Percentiles rank a stretch among this genome's conserved stretches.
Conservation (phyloP, 768 basidiomycete genomes). For the Kwoniella sp. region DNA sequence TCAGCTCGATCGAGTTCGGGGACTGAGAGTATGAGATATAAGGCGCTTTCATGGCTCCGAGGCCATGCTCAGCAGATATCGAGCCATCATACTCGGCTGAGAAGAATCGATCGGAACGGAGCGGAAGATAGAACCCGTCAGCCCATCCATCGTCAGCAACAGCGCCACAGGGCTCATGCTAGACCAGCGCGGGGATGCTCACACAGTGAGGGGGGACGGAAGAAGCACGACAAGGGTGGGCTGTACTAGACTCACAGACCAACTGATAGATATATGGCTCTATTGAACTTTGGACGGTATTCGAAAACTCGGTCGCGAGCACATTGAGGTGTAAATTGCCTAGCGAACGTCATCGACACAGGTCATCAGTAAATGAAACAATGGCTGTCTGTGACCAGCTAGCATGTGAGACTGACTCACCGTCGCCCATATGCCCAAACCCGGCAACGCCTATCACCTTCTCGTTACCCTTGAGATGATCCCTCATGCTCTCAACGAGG, state of each 20-base stretch:
- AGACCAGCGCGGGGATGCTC: no score
- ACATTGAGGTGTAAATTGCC: constrained; percentile 94
- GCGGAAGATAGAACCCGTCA: no score
- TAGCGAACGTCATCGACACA: constrained; percentile 48
- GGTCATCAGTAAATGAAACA: background rate
- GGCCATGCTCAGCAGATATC: constrained; percentile 93
- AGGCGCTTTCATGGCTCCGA: constrained; percentile 88
- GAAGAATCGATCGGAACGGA: constrained; percentile 28
- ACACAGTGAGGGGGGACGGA: no score
- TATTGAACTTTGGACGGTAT: constrained; percentile 78
- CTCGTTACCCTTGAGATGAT: constrained; percentile 61
- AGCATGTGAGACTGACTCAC: constrained; percentile 61
- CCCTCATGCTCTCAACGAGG: constrained; percentile 78
- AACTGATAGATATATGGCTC: constrained; percentile 96
- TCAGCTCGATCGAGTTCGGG: constrained; percentile 75
- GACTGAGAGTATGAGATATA: constrained; percentile 86
- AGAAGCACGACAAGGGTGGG: no score
- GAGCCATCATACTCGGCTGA: constrained; percentile 70
- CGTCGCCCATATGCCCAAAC: constrained; percentile 95
- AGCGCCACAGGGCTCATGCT: no score
- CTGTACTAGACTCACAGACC: constrained; percentile 59
- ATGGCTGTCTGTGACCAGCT: no score
- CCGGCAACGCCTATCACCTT: constrained; percentile 80
- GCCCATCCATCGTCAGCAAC: no score
- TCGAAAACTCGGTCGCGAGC: constrained; percentile 77